Evolutionary conservation across 176 grass and related monocot species (phyloP), one percentile per base, ranked within the genome.

Genomic region (Secale cereale): DNA sequence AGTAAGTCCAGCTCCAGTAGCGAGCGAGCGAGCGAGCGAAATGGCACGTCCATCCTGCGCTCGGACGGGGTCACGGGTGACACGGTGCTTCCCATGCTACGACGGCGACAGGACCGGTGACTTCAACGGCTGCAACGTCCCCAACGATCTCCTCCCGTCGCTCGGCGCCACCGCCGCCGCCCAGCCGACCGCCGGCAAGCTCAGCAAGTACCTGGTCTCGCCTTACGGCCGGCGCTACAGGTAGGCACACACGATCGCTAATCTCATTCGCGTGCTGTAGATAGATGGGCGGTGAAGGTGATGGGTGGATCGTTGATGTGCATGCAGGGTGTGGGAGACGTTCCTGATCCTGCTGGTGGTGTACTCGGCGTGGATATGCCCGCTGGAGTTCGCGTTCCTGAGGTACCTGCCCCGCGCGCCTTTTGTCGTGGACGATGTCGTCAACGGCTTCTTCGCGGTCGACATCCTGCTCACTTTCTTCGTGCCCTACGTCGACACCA

Each of bases 351-450:
- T 94, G 0, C 82, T 94, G 3, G 93, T 94, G 70, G 74, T 90
- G 85, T 94, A 94, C 85, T 94, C 93, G 28, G 93, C 93, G 37
- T 94, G 87, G 93, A 94, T 94, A 59, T 94, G 90, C 76, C 93
- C 93, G 0, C 88, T 94, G 67, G 93, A 94, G 79, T 94, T 92
- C 41, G 93, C 93, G 56, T 94, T 94, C 80, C 70, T 92, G 63
- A 83, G 85, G 81, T 86, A 94, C 85, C 83, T 94, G 63, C 93
- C 93, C 1, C 71, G 87, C 29, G 86, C 85, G 19, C 88, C 88
- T 30, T 90, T 90, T 66, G 10, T 90, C 40, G 87, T 94, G 43
- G 93, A 94, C 81, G 81, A 87, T 27, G 83, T 92, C 35, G 87
- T 92, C 13, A 89, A 94, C 43, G 90, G 41, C 43, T 92, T 94